Evolutionary conservation across 306 rosid species (phyloP), one percentile per base, ranked within the genome.

Genomic region (Dicorynia guianensis): DNA sequence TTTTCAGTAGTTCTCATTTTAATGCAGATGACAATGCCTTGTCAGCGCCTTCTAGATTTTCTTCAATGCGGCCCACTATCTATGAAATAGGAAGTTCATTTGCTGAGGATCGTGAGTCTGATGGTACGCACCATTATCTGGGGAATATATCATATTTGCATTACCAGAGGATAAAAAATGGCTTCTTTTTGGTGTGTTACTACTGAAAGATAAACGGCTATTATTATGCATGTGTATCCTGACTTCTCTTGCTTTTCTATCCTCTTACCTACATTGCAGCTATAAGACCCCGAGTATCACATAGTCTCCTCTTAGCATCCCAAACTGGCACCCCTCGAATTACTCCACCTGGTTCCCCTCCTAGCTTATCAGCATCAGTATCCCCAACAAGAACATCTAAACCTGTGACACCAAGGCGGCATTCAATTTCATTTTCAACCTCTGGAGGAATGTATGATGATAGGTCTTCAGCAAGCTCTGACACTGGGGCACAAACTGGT

Each of bases 301-400:
- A 70, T 25, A 76, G 83, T 48, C 76, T 92, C 14, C 86, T 90
- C 35, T 82, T 92, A 72, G 93, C 97, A 61, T 95, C 97, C 35
- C 93, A 90, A 85, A 84, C 79, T 19, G 85, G 52, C 79, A 89
- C 97, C 9, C 97, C 99, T 71, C 92, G 87, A 38, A 40, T 90
- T 11, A 90, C 90, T 48, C 97, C 99, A 2, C 92, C 96, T 0
- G 96, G 86, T 49, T 89, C 99, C 4, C 99, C 97, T 81, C 96
- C 93, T 25, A 77, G 54, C 61, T 19, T 85, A 36, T 95, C 98
- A 19, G 90, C 91, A 13, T 86, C 93, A 4, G 90, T 75, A 33
- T 89, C 98, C 11, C 98, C 99, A 53, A 83, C 92, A 56, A 92
- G 83, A 86, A 82, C 88, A 65, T 89, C 99, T 14, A 86, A 85